Conservation (phyloP, 306 rosid species). For the Castanea crenata region DNA sequence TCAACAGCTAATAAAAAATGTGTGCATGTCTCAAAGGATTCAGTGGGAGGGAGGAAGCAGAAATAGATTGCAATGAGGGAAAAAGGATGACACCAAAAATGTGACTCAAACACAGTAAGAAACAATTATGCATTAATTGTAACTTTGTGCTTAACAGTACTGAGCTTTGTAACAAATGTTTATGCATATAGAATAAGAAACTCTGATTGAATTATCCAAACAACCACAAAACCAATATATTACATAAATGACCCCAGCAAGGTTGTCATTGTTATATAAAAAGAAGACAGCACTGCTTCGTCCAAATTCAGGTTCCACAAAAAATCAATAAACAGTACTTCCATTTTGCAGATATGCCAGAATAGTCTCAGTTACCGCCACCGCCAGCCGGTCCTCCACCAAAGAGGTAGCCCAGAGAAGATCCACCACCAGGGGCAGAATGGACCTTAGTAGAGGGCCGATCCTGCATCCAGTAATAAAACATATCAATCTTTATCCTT, state of each 20-base stretch:
- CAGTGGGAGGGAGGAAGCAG: too few species aligned
- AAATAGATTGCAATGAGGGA: too few species aligned
- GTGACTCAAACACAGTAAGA: not conserved
- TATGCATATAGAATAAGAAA: slow-evolving; percentile 47
- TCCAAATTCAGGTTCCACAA: slow-evolving; percentile 35
- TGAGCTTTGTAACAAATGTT: slow-evolving; percentile 42
- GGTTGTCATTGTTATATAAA: slow-evolving; percentile 32
- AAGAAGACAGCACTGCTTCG: slow-evolving; percentile 34
- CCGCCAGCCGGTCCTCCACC: slow-evolving; percentile 50
- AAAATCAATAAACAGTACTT: slow-evolving; percentile 16
- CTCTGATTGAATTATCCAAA: slow-evolving; percentile 46
- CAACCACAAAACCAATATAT: slow-evolving; percentile 59
- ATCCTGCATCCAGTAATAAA: slow-evolving; percentile 54
- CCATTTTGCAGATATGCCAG: not conserved
- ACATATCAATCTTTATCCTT: slow-evolving; percentile 1
- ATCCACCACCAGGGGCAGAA: slow-evolving; percentile 97
- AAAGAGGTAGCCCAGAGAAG: slow-evolving; percentile 91
- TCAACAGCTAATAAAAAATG: too few species aligned
- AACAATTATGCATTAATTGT: not conserved
- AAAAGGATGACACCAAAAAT: too few species aligned
- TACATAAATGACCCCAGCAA: slow-evolving; percentile 52
- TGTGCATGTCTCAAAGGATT: too few species aligned
- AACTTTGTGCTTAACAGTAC: slow-evolving; percentile 36
- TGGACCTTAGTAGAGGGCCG: slow-evolving; percentile 99
- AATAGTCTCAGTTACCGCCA: slow-evolving; percentile 55